Base-by-base conservation (phyloP, 2,329 filamentous ascomycete genomes). In the Elsinoe necatrix region DNA sequence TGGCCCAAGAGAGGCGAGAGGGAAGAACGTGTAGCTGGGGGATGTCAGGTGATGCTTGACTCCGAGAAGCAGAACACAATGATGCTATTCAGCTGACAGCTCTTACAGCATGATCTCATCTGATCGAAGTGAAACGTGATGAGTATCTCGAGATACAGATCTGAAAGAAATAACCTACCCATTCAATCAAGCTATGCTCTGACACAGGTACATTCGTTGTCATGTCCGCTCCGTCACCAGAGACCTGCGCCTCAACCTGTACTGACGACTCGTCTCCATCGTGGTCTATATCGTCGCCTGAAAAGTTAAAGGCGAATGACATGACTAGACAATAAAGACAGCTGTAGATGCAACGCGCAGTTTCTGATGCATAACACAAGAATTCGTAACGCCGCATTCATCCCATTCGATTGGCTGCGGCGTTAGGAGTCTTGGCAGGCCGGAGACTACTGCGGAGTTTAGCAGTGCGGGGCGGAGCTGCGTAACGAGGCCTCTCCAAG, bases 1-100 rank as follows among this genome's bases (percentile, higher is more conserved):
- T 77, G 63, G 79, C 76, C 70, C 85, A 92, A 16, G 85, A 83
- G 56, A 93, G 79, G 69, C 87, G 87, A 56, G 85, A 87, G 0
- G 88, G 88, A 45, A 92, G 75, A 21, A 71, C 73, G 29, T 73
- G 67, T 31, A 83, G 71, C 80, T 83, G 60, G 6, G 34, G 27
- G 14, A 14, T n/a, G 37, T 20, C 18, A 34, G 29, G 48, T 18
- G 23, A 12, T 34, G 23, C 29, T 55, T n/a, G 14, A 9, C 9
- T 29, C 4, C 27, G 9, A 29, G 27, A 9, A 29, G 9, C 4
- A 29, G 27, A 29, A 9, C n/a, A n/a, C n/a, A n/a, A n/a, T n/a
- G n/a, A n/a, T n/a, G n/a, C n/a, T n/a, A n/a, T n/a, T n/a, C n/a
- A n/a, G n/a, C n/a, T n/a, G n/a, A n/a, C n/a, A n/a, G n/a, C n/a